phyloP scores from a whole-genome alignment of 2,329 filamentous ascomycete species.

The Curvularia spicifera region DNA sequence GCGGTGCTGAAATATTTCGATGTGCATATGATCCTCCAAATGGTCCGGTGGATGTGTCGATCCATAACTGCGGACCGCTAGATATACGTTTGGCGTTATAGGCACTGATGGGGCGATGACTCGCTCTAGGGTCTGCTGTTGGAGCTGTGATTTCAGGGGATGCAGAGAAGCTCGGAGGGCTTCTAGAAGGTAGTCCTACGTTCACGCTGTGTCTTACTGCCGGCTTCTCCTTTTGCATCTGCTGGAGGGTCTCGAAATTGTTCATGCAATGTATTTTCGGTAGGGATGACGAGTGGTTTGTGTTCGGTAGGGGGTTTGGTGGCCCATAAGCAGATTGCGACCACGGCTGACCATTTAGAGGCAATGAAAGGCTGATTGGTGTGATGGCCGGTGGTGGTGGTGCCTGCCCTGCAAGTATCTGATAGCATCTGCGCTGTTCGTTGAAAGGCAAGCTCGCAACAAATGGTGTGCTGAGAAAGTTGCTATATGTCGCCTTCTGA shows the following conservation, averaged over 20 bases:
- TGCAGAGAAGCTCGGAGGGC: not conserved
- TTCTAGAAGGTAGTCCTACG: not conserved
- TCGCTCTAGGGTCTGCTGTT: constrained; percentile 11
- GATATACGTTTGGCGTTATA: constrained; percentile 14
- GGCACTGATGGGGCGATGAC: constrained; percentile 23
- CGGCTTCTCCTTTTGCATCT: constrained; percentile 18
- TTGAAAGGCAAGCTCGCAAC: constrained; percentile 30
- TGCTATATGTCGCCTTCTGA: constrained; percentile 29
- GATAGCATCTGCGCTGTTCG: constrained; percentile 38
- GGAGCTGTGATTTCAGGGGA: not conserved
- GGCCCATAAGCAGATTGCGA: constrained; percentile 18
- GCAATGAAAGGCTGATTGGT: constrained; percentile 29
- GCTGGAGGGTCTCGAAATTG: constrained; percentile 20
- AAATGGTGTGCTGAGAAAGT: constrained; percentile 39
- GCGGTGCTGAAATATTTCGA: not conserved
- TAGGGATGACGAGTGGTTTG: constrained; percentile 20
- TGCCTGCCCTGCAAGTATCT: constrained; percentile 32
- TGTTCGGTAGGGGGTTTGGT: constrained; percentile 13
- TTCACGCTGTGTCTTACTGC: not conserved
- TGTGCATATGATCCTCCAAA: not conserved
- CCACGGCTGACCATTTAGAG: constrained; percentile 9
- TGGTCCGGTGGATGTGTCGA: not conserved
- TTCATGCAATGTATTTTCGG: not conserved
- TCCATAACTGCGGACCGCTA: constrained; percentile 3
- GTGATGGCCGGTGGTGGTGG: constrained; percentile 28